Evolutionary conservation across 1,139 yeast genomes (phyloP).

Genomic region (Pneumocystis murina): DNA sequence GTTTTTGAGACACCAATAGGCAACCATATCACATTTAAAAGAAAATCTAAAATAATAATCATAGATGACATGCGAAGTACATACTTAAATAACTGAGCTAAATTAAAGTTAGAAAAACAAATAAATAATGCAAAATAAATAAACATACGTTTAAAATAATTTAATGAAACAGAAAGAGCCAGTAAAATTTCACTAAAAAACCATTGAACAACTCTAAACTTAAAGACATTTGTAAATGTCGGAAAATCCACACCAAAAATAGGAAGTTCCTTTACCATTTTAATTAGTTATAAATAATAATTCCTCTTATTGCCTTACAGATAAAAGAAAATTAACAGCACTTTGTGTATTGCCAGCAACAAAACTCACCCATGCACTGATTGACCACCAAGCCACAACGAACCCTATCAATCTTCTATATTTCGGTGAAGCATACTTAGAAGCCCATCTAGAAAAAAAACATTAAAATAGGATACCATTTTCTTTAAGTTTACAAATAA

Average conservation of each 20-base stretch:
- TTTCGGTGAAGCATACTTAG: conserved; percentile 18
- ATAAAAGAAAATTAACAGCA: conserved; percentile 18
- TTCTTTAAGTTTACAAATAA: conserved; percentile 11
- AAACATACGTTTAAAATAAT: conserved; percentile 3
- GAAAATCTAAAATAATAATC: conserved; percentile 17
- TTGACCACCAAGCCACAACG: conserved; percentile 21
- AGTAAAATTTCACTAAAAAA: conserved; percentile 18
- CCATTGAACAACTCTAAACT: conserved; percentile 21
- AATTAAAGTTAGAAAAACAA: not conserved
- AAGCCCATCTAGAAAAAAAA: conserved; percentile 17
- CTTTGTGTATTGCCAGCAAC: conserved; percentile 18
- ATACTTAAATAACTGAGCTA: conserved; percentile 12
- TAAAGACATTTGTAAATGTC: conserved; percentile 16
- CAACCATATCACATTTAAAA: conserved; percentile 20
- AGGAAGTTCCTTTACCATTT: conserved; percentile 12
- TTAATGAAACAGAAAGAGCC: conserved; percentile 15
- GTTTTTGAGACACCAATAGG: conserved; percentile 20
- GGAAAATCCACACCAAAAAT: conserved; percentile 16
- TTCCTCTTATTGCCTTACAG: conserved; percentile 4
- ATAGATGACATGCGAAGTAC: conserved; percentile 17
- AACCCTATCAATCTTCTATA: conserved; percentile 20
- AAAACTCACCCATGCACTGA: conserved; percentile 21
- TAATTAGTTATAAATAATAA: not conserved
- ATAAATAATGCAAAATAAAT: not conserved
- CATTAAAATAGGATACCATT: not conserved